Base-by-base conservation (phyloP, 352 stramenopile genomes). In the Pythium angustatum region DNA sequence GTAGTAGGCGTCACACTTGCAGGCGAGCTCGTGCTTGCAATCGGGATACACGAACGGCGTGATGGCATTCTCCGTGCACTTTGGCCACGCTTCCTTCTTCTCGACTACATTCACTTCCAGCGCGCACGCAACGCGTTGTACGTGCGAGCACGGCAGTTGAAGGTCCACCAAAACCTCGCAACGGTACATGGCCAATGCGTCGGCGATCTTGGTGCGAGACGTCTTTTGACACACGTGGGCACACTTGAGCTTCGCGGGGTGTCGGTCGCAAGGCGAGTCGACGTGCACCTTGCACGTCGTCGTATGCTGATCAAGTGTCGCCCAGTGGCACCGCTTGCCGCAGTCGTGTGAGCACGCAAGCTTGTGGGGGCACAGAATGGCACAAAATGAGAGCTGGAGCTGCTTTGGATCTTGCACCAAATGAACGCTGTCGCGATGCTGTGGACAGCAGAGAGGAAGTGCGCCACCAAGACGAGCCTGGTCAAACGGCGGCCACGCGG, bases 381-480 rank as follows among this genome's bases (percentile, higher is more conserved):
- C 63, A 60, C 88, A 96, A 71, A 95, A 96, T 5, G 77, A 76
- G 6, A 95, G 79, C 30, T 81, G 26, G 72, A 73, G 21, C 36
- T 64, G 7, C 76, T 76, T 48, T 67, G 79, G 31, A 71, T 53
- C 26, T 50, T 53, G 36, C 6, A 58, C 65, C 6, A 17, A 59
- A 21, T 40, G 54, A 19, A 70, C 70, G 3, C 69, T 85, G 12
- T 62, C 49, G 24, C 79, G 80, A 68, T 96, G 86, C 33, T 77
- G 65, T 19, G 88, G 86, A 27, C 88, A 96, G 38, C 88, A 95
- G n/a, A 96, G 71, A 21, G 86, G 88, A 15, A 96, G 64, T 28
- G 71, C 43, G 34, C 63, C 36, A 6, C 88, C 88, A 38, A 94
- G 80, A 9, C 75, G 79, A 7, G 57, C 30, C 33, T 76, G 71